These are phyloP conservation scores for Botrytis aclada DNA, from an alignment of 2,329 filamentous ascomycete species.

Conservation along the genomic window DNA sequence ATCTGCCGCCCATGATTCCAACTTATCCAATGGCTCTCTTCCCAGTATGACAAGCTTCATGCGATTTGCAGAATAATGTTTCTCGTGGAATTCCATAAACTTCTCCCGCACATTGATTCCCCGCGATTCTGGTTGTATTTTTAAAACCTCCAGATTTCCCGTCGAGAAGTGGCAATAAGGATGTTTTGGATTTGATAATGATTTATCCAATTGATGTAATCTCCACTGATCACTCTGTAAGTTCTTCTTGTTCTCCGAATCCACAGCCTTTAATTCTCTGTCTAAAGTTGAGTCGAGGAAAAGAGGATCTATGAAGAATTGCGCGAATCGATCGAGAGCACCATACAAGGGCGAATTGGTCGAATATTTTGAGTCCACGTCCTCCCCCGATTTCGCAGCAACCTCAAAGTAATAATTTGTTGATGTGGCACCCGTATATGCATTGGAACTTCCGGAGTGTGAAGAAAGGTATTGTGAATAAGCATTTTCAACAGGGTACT, in stretches of 20 bases:
- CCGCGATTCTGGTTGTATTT: conserved; percentile 63
- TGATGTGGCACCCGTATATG: conserved; percentile 87
- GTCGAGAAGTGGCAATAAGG: conserved; percentile 74
- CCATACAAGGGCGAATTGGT: conserved; percentile 66
- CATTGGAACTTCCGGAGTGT: conserved; percentile 90
- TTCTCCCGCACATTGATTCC: conserved; percentile 68
- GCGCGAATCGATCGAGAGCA: conserved; percentile 69
- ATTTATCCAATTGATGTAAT: conserved; percentile 67
- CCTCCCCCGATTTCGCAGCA: conserved; percentile 74
- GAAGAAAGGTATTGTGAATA: conserved; percentile 91
- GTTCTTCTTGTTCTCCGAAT: conserved; percentile 80
- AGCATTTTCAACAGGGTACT: conserved; percentile 91
- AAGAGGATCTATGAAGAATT: conserved; percentile 71
- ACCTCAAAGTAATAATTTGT: conserved; percentile 99
- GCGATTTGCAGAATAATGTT: conserved; percentile 70
- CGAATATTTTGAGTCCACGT: conserved; percentile 53
- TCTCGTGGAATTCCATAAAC: conserved; percentile 70
- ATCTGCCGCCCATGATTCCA: conserved; percentile 67
- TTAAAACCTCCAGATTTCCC: conserved; percentile 66
- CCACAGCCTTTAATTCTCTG: conserved; percentile 67
- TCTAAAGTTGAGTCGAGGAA: conserved; percentile 70
- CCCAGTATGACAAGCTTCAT: conserved; percentile 73
- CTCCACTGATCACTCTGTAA: conserved; percentile 71
- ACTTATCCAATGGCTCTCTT: conserved; percentile 61
- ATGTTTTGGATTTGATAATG: conserved; percentile 65